Percentiles rank a stretch among this genome's conserved stretches.
These are phyloP conservation scores for Steccherinum ochraceum DNA, from an alignment of 768 basidiomycete species.

Conservation along the genomic window DNA sequence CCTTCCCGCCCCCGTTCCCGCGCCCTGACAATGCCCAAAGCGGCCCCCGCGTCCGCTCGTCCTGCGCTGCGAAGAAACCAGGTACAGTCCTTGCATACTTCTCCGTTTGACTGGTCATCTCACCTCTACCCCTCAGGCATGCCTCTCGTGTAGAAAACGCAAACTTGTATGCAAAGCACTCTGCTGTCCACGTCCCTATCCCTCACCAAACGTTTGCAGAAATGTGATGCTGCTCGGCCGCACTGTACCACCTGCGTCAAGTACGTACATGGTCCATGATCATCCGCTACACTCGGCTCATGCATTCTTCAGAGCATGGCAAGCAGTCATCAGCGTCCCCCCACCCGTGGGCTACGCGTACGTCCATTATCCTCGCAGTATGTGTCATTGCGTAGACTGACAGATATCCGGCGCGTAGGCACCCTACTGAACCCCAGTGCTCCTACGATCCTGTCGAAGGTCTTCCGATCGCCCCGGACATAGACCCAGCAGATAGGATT, in stretches of 20 bases:
- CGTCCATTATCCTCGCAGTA: conserved; percentile 22
- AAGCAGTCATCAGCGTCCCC: conserved; percentile 74
- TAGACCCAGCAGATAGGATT: conserved; percentile 76
- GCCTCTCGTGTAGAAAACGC: conserved; percentile 75
- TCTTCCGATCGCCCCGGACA: conserved; percentile 66
- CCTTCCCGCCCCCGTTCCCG: not conserved
- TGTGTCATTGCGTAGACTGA: conserved; percentile 10
- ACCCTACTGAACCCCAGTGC: conserved; percentile 82
- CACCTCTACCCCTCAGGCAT: conserved; percentile 43
- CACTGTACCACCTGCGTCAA: conserved; percentile 83
- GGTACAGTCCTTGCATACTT: conserved; percentile 28
- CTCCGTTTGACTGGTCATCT: conserved; percentile 1
- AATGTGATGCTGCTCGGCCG: conserved; percentile 84
- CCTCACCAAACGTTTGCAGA: conserved; percentile 39
- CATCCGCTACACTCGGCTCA: not conserved
- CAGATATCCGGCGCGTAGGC: conserved; percentile 36
- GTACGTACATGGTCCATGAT: conserved; percentile 33
- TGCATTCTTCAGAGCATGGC: conserved; percentile 63
- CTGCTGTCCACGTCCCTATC: no score
- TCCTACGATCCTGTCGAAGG: conserved; percentile 86
- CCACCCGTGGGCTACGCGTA: conserved; percentile 83
- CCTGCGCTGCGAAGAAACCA: conserved; percentile 77
- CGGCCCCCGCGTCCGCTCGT: conserved; percentile 35
- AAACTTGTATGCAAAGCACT: conserved; percentile 57
- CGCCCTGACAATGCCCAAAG: conserved; percentile 63